These are phyloP conservation scores for Carex pumila DNA, from an alignment of 176 grass and related monocot genomes.

Conservation along the genomic window DNA sequence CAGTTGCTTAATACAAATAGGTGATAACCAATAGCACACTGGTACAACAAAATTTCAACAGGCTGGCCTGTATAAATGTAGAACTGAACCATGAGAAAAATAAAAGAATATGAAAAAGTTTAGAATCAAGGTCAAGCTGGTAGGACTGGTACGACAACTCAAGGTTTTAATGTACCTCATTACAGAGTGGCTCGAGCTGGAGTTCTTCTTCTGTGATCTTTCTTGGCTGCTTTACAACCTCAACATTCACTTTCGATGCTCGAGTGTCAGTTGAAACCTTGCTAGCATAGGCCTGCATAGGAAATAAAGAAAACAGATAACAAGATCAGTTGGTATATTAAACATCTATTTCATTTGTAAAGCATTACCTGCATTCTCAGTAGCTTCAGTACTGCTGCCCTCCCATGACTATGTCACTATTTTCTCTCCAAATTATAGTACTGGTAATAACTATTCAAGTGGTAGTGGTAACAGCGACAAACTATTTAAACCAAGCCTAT, in stretches of 20 bases:
- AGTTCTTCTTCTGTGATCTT: constrained; percentile 53
- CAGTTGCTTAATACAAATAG: neutral
- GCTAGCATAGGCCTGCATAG: constrained; percentile 22
- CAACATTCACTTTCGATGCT: constrained; percentile 1
- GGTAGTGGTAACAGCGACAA: neutral
- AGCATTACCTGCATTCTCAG: neutral
- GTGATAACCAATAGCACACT: neutral
- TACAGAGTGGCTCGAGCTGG: constrained; percentile 51
- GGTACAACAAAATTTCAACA: neutral
- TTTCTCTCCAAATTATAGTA: neutral
- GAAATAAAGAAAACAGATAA: constrained; percentile 12
- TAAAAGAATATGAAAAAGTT: neutral
- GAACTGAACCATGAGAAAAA: neutral
- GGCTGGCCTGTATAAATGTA: neutral
- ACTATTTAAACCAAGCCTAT: neutral
- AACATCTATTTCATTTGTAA: neutral
- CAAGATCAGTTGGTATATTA: neutral
- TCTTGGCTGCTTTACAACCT: constrained; percentile 32
- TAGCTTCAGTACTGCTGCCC: neutral
- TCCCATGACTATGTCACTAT: neutral
- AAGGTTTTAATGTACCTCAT: constrained; percentile 39
- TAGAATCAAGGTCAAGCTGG: neutral
- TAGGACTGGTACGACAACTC: neutral
- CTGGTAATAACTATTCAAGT: neutral
- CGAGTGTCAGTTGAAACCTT: neutral